Evolutionary conservation across 108 stramenopile species (phyloP), one percentile per base, ranked within the genome.

Genomic region (Fragilaria crotonensis): DNA sequence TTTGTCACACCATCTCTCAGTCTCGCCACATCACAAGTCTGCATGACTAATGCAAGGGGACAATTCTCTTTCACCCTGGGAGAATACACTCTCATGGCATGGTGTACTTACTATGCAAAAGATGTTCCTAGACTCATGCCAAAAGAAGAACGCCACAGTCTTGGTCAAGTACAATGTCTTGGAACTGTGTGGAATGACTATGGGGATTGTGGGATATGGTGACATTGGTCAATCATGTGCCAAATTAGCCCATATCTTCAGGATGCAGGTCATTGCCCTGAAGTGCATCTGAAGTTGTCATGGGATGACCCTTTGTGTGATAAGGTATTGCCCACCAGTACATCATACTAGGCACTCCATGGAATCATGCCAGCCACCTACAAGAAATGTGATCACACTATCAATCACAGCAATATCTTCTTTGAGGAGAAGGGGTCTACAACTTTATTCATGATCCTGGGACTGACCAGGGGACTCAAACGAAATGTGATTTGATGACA

Each of bases 161-260:
- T 81, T 78, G 84, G 56, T 77, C 45, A 77, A 77, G 29, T 87
- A 81, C 60, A 63, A 73, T 46, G 72, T 87, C 32, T 68, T 78
- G 30, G 81, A 87, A 53, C 28, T 83, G n/a, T 45, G 78, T 18
- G 79, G 79, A 0, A 79, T 72, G 51, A 87, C 84, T 1, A 64
- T 93, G 73, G 91, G 87, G 1, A 79, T 93, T 45, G 82, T 93
- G 0, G 91, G 91, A 3, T 93, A 87, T 48, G 91, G 91, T 4
- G 83, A 89, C 51, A 89, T 93, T 63, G 91, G 87, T 3, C 58
- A 72, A 30, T 67, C 73, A 1, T 58, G 57, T 36, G 73, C 73
- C 51, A 63, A 63, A 47, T 33, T 75, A 49, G 73, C 73, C 0
- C 70, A 64, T 20, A 69, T 56, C 9, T 89, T 83, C 67, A 84